Conservation (phyloP, 2,329 filamentous ascomycete species). For the Spiromastix sp. region DNA sequence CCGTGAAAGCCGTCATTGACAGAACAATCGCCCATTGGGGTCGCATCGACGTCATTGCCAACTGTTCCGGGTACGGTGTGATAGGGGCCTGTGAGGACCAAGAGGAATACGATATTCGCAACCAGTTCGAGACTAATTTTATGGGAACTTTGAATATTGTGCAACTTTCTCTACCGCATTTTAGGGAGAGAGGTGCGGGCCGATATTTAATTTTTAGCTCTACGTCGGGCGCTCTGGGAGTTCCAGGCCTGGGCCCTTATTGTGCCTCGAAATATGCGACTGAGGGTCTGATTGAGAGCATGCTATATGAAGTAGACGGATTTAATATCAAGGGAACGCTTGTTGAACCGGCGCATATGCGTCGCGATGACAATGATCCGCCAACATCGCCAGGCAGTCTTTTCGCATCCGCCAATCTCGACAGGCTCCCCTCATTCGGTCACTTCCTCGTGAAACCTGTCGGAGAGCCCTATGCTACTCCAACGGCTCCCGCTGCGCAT, state of each 20-base stretch:
- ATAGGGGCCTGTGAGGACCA: conserved; percentile 95
- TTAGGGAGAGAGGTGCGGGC: conserved; percentile 63
- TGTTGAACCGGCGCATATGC: conserved; percentile 80
- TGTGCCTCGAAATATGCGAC: conserved; percentile 97
- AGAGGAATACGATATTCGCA: conserved; percentile 85
- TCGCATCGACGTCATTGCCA: conserved; percentile 78
- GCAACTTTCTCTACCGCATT: conserved; percentile 77
- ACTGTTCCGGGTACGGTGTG: conserved; percentile 90
- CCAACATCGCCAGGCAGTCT: not conserved
- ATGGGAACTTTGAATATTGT: conserved; percentile 92
- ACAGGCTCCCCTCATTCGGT: conserved; percentile 67
- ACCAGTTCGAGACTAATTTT: conserved; percentile 97
- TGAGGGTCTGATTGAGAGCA: conserved; percentile 88
- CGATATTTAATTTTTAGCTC: conserved; percentile 93
- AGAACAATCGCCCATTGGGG: conserved; percentile 64
- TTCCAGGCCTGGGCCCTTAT: conserved; percentile 85
- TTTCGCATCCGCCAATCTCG: conserved; percentile 22
- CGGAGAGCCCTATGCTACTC: conserved; percentile 67
- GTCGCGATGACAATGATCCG: conserved; percentile 58
- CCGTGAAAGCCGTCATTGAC: conserved; percentile 62
- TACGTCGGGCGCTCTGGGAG: conserved; percentile 82
- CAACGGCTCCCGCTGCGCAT: conserved; percentile 76
- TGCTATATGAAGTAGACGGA: conserved; percentile 86
- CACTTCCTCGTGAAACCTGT: conserved; percentile 86
- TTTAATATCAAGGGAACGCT: conserved; percentile 93